A percentile compares a stretch with the other conserved stretches of the same genome.
Conservation (phyloP, 768 basidiomycete genomes). For the Coprinopsis sp. region DNA sequence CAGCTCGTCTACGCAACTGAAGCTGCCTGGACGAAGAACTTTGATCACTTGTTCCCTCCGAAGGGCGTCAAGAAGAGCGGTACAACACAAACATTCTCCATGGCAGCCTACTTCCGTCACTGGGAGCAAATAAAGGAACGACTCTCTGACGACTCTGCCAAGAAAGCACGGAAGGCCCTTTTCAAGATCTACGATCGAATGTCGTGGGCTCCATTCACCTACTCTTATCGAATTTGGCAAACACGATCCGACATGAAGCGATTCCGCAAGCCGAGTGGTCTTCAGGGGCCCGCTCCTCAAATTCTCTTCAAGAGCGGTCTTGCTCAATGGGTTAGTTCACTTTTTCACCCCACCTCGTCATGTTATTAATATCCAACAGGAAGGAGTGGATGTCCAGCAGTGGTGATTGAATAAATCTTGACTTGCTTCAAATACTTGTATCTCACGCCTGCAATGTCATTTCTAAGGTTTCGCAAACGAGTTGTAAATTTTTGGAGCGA, state of each 20-base stretch:
- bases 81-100: not conserved
- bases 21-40: not conserved
- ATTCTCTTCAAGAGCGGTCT: too few relatives aligned
- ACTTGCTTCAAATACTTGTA: too few relatives aligned
- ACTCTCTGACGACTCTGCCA: not conserved
- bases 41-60: slow-evolving; percentile 1
- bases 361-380: too few relatives aligned
- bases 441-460: too few relatives aligned
- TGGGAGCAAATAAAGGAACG: not conserved
- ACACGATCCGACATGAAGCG: not conserved
- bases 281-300: too few relatives aligned
- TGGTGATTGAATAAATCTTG: too few relatives aligned
- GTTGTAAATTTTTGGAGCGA: too few relatives aligned
- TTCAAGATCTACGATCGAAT: not conserved
- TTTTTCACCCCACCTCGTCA: too few relatives aligned
- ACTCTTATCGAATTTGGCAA: not conserved
- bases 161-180: not conserved
- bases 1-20: not conserved
- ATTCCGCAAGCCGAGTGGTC: too few relatives aligned
- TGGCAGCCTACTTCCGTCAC: not conserved
- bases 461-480: too few relatives aligned
- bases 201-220: not conserved
- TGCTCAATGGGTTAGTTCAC: too few relatives aligned
- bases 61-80: not conserved
- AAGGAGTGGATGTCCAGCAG: too few relatives aligned